Evolutionary conservation across 805 yeast genomes (phyloP), one percentile per base, ranked within the genome.

Genomic region (Yarrowia sp.): DNA sequence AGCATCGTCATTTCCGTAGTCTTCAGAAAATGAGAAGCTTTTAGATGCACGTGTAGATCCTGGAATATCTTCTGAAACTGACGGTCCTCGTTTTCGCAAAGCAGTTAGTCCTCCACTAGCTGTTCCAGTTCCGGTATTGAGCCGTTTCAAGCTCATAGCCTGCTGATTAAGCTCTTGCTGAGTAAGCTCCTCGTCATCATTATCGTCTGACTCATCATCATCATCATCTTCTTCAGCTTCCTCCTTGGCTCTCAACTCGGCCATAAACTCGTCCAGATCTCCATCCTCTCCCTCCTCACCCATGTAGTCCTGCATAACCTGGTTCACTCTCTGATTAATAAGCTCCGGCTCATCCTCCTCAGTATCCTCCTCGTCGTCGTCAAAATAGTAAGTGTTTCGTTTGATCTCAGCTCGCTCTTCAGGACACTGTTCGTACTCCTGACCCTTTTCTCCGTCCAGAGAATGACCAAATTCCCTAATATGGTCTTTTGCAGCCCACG

Each of bases 381-480:
- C 50, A 18, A 28, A 35, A 14, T 96, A 87, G 3, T 73, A 80
- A 66, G 33, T 79, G 73, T 5, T 69, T 75, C 45, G 73, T 75
- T 67, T 74, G 73, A 55, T 76, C 71, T 38, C 71, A 67, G 36
- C 50, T 4, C 45, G 55, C 10, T 48, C 55, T 41, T 48, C 55
- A 31, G 55, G 55, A 35, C 17, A 48, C 43, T 57, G 63, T 10
- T 57, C 50, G 50, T 57, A 43, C 31, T 43, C 47, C 18, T 43
- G 43, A 31, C 43, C 43, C 31, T 42, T 13, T 7, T 57, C 47
- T 10, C 44, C 60, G 32, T 48, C 55, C 41, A 35, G 32, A 4
- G 50, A 43, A 11, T 57, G 47, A 32, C 50, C 63, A 57, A 42
- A 57, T 18, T 43, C 63, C 18, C 50, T 31, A 32, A 57, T 38